These are phyloP conservation scores for Plasmodium yoelii DNA, from an alignment of 169 alveolate genomes.

Conservation along the genomic window DNA sequence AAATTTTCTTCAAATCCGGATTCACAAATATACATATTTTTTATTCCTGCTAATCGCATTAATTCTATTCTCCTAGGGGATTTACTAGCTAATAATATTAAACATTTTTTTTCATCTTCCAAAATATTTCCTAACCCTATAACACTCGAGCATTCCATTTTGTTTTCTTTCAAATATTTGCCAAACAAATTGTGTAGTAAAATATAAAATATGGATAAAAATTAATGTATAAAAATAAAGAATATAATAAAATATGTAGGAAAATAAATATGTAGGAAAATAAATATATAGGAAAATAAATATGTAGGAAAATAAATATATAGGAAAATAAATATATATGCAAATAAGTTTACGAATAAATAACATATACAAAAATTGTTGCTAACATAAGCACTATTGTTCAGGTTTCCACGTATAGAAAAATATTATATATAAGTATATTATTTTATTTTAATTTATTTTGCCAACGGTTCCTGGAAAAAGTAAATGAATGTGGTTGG, in stretches of 20 bases:
- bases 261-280: no score
- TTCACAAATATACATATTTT: slow-evolving; percentile 47
- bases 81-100: slow-evolving; percentile 64
- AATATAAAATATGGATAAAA: neutral
- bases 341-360: neutral
- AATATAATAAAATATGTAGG: neutral
- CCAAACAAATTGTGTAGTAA: neutral
- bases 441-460: no score
- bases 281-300: neutral
- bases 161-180: neutral
- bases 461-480: no score
- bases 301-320: neutral
- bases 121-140: slow-evolving; percentile 59
- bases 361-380: no score
- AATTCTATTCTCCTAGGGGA: slow-evolving; percentile 72
- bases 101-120: slow-evolving; percentile 29
- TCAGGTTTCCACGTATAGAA: no score
- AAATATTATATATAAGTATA: no score
- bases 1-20: slow-evolving; percentile 85
- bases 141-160: slow-evolving; percentile 33
- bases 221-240: neutral
- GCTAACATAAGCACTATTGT: no score
- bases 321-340: neutral
- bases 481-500: no score
- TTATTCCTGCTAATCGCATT: slow-evolving; percentile 58